Base-by-base conservation (phyloP, 73 alveolate genomes). In the Halteria grandinella region DNA sequence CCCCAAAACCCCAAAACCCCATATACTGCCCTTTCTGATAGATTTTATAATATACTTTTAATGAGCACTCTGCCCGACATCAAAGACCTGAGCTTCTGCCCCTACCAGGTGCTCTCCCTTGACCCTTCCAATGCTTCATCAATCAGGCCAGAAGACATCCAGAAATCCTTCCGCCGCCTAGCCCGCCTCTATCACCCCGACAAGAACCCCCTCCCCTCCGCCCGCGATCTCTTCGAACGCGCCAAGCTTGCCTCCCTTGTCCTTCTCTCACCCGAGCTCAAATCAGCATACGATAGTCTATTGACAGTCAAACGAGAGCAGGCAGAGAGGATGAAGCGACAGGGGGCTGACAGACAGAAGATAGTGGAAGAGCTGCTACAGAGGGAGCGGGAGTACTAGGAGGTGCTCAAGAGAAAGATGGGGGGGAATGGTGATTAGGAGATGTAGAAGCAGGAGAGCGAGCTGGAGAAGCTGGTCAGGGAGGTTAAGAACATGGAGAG, bases 371-470 rank as follows among this genome's bases (percentile, higher is more conserved):
- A 66, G 39, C 53, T 66, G 1, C 45, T 47, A 10, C 2, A 27
- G 28, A 66, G 80, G 28, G 80, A 66, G 55, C 32, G 47, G 28
- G 80, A 66, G 43, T 66, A 66, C 29, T 18, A 47, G 52, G 80
- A 66, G 15, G 15, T 36, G n/a, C 21, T 66, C 20, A 47, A 24
- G 20, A 21, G 66, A 24, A 20, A 45, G 7, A 66, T 66, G 80
- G 49, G 18, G 20, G 43, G 43, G 39, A 40, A 40, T 8, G 43
- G 7, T 15, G 77, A 60, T 37, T 45, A 60, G 27, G 48, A 59
- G 1, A 40, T 36, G 21, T 15, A 31, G 18, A 60, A 40, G 59
- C 60, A 55, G 5, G 77, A 60, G 48, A 60, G 34, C 11, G 77
- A 60, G 28, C 37, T 60, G 6, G 77, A 60, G 24, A 32, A 37